phyloP scores from a whole-genome alignment of 192 early-diverging fungal species.

The Endogone sp. region DNA sequence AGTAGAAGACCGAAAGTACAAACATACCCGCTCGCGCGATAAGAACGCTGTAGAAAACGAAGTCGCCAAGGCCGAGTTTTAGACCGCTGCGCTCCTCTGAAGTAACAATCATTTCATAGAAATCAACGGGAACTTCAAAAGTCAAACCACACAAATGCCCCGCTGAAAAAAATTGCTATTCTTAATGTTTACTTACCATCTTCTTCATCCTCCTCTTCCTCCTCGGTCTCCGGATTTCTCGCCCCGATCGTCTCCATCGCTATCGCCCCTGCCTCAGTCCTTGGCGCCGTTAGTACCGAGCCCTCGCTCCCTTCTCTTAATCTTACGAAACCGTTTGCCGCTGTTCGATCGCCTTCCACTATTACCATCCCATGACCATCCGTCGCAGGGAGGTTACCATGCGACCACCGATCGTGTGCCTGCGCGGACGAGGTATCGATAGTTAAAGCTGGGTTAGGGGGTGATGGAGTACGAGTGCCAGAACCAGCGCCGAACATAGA shows the following conservation, averaged over 20 bases:
- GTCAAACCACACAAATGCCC: no score
- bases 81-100: conserved; percentile 59
- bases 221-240: conserved; percentile 26
- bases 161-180: background rate
- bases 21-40: conserved; percentile 66
- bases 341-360: background rate
- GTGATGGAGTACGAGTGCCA: background rate
- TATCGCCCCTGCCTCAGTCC: conserved; percentile 7
- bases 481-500: background rate
- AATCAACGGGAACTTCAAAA: background rate
- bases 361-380: background rate
- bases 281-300: background rate
- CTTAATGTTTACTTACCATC: conserved; percentile 26
- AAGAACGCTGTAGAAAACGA: conserved; percentile 88
- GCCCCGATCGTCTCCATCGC: conserved; percentile 9
- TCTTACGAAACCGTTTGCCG: background rate
- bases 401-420: background rate
- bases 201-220: conserved; percentile 45
- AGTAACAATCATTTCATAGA: background rate
- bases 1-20: background rate
- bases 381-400: background rate
- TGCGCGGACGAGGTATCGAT: background rate
- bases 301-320: background rate
- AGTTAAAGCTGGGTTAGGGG: background rate
- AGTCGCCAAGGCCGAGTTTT: conserved; percentile 87